These are phyloP conservation scores for Calvatia gigantea DNA, from an alignment of 768 basidiomycete genomes.

Conservation along the genomic window DNA sequence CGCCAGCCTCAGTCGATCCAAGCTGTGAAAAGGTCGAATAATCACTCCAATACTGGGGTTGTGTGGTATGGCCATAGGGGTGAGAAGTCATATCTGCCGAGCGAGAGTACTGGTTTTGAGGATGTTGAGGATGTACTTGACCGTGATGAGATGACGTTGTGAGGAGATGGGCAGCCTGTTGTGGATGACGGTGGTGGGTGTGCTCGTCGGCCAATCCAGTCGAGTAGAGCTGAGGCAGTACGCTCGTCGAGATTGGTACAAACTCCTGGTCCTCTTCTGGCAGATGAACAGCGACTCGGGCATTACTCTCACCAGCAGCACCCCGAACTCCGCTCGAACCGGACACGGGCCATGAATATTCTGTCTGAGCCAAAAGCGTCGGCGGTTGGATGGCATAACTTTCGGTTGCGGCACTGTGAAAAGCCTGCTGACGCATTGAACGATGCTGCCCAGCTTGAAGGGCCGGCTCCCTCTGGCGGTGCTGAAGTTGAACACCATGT, in stretches of 20 bases:
- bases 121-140: background rate
- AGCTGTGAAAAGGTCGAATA: constrained; percentile 50
- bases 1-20: constrained; percentile 32
- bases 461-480: background rate
- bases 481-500: background rate
- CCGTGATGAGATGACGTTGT: constrained; percentile 16
- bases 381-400: constrained; percentile 13
- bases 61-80: constrained; percentile 27
- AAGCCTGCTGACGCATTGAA: background rate
- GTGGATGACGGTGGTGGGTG: constrained; percentile 1
- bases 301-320: background rate
- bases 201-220: constrained; percentile 60
- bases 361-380: constrained; percentile 13
- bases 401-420: background rate
- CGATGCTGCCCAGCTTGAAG: background rate
- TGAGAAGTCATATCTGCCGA: background rate
- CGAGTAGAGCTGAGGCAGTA: constrained; percentile 72
- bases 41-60: constrained; percentile 56
- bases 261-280: constrained; percentile 23
- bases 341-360: constrained; percentile 13
- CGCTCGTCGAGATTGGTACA: constrained; percentile 62
- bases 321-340: background rate
- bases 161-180: too few species aligned
- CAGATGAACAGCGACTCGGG: background rate
- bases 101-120: constrained; percentile 4